phyloP scores from a whole-genome alignment of 2,329 filamentous ascomycete genomes.

The Chaetomiaceae sp. region DNA sequence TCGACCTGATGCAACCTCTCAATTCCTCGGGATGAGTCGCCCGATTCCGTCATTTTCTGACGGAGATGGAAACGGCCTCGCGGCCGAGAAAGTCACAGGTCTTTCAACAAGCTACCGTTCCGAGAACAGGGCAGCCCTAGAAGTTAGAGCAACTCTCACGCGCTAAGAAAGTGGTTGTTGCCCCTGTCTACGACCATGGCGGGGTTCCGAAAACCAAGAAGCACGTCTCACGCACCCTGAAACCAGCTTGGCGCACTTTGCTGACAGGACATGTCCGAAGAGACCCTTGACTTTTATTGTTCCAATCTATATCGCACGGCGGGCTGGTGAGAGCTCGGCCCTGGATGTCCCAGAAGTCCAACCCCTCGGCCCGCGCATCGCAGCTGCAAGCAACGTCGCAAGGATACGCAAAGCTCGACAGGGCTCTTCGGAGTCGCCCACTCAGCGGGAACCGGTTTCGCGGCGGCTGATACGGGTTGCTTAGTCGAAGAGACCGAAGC shows the following conservation, averaged over 20 bases:
- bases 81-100: too few species aligned
- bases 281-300: slow-evolving; percentile 17
- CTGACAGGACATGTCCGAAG: slow-evolving; percentile 3
- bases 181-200: too few species aligned
- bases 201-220: too few species aligned
- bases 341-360: slow-evolving; percentile 17
- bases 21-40: not conserved
- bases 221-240: too few species aligned
- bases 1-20: not conserved
- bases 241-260: too few species aligned
- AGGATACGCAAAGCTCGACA: slow-evolving; percentile 14
- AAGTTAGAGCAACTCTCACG: too few species aligned
- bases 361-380: slow-evolving; percentile 8
- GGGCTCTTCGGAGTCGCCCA: slow-evolving; percentile 21
- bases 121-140: too few species aligned
- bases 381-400: slow-evolving; percentile 13
- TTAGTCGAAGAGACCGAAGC: slow-evolving; percentile 75
- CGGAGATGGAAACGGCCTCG: too few species aligned
- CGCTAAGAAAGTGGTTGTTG: too few species aligned
- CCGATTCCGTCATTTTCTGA: too few species aligned
- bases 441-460: not conserved
- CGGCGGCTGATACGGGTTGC: slow-evolving; percentile 27
- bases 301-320: slow-evolving; percentile 18
- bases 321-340: slow-evolving; percentile 11
- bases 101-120: too few species aligned